Conservation (phyloP, 768 basidiomycete species). For the Hemileccinum impolitum region DNA sequence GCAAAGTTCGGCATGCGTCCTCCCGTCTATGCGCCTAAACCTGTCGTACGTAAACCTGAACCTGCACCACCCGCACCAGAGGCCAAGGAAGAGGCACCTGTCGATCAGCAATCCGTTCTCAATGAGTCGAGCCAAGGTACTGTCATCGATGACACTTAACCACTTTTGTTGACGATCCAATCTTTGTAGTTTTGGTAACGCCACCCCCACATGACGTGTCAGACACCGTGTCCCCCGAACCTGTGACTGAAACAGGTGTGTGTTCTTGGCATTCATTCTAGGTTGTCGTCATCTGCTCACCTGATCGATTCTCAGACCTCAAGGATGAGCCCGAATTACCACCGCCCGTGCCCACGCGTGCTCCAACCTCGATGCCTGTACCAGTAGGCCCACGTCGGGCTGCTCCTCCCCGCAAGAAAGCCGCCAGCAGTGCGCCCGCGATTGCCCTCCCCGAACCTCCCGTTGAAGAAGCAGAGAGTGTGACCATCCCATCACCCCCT, state of each 20-base stretch:
- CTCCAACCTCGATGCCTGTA: slow-evolving; percentile 64
- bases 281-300: slow-evolving; percentile 10
- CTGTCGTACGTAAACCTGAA: slow-evolving; percentile 34
- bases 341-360: slow-evolving; percentile 35
- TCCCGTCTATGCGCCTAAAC: slow-evolving; percentile 63
- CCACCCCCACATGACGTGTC: slow-evolving; percentile 15
- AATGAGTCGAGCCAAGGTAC: slow-evolving; percentile 21
- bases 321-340: slow-evolving; percentile 24
- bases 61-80: slow-evolving; percentile 20
- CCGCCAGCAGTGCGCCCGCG: slow-evolving; percentile 48
- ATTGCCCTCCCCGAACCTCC: slow-evolving; percentile 27
- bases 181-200: slow-evolving; percentile 10
- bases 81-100: slow-evolving; percentile 20
- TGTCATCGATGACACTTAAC: neutral
- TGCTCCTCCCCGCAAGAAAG: slow-evolving; percentile 70
- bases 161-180: slow-evolving; percentile 3
- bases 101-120: slow-evolving; percentile 4
- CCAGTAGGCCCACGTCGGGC: slow-evolving; percentile 71
- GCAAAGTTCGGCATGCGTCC: slow-evolving; percentile 78
- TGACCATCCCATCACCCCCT: slow-evolving; percentile 1
- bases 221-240: slow-evolving; percentile 1
- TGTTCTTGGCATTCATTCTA: neutral
- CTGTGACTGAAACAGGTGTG: slow-evolving; percentile 17
- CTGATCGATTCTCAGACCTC: slow-evolving; percentile 12
- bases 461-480: slow-evolving; percentile 9